Evolutionary conservation across 2,329 filamentous ascomycete genomes (phyloP).

Genomic region (Mycogone perniciosa): DNA sequence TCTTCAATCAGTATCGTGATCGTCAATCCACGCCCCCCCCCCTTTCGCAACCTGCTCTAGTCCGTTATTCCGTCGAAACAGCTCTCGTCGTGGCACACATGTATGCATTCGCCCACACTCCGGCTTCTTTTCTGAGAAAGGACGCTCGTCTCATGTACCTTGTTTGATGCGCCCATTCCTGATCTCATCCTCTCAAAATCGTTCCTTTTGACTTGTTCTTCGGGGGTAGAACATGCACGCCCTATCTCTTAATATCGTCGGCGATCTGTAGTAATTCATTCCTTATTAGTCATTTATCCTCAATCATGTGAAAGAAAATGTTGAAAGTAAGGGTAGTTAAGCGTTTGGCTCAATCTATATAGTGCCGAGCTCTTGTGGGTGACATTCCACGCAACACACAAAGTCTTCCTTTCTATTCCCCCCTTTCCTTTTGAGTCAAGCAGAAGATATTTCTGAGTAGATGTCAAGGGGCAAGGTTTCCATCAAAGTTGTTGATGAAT

Average conservation of each 20-base stretch:
- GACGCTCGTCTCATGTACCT: neutral
- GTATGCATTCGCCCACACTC: too few relatives aligned
- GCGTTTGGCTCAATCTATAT: conserved; percentile 23
- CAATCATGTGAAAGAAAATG: conserved; percentile 5
- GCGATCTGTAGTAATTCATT: conserved; percentile 36
- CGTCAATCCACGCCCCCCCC: neutral
- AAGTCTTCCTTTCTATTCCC: conserved; percentile 9
- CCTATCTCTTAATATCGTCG: conserved; percentile 24
- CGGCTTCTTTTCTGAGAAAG: too few relatives aligned
- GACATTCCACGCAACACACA: conserved; percentile 23
- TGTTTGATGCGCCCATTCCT: neutral
- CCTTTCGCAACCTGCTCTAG: neutral
- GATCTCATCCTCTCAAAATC: conserved; percentile 5
- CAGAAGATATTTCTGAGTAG: neutral
- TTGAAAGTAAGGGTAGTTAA: conserved; percentile 16
- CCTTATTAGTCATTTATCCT: conserved; percentile 32
- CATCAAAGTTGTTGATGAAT: too few relatives aligned
- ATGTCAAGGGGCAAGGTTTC: neutral
- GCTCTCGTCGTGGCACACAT: too few relatives aligned
- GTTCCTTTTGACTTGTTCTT: conserved; percentile 7
- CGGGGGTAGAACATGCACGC: conserved; percentile 1
- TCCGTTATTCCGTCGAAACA: too few relatives aligned
- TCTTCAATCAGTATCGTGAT: neutral
- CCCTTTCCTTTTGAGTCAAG: conserved; percentile 6
- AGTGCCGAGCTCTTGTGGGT: conserved; percentile 12